Conservation (phyloP, 208 protist species). For the Porcisia hertigi region DNA sequence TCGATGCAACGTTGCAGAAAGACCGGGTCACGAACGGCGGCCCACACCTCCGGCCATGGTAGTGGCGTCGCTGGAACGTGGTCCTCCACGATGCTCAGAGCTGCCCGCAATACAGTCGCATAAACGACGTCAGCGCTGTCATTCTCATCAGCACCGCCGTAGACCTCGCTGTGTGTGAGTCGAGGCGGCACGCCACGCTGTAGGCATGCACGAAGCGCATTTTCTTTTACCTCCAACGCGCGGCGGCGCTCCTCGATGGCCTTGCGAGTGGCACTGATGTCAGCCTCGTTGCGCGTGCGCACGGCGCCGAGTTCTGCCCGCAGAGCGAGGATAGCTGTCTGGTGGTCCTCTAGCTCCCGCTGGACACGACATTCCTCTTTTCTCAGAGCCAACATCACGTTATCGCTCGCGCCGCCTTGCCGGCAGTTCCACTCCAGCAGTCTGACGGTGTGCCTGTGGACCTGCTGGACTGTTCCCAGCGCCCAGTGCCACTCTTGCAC, state of each 20-base stretch:
- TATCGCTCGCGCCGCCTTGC: slow-evolving; percentile 29
- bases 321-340: slow-evolving; percentile 28
- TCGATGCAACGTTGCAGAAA: slow-evolving; percentile 44
- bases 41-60: slow-evolving; percentile 44
- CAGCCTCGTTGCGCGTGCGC: slow-evolving; percentile 53
- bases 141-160: slow-evolving; percentile 4
- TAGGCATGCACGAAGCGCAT: slow-evolving; percentile 5
- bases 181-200: slow-evolving; percentile 14
- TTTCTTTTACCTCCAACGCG: slow-evolving; percentile 25
- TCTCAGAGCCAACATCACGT: slow-evolving; percentile 33
- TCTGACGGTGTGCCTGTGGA: slow-evolving; percentile 30
- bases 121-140: slow-evolving; percentile 17
- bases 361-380: slow-evolving; percentile 23
- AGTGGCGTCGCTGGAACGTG: slow-evolving; percentile 13
- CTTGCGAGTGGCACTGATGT: slow-evolving; percentile 38
- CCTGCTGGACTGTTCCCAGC: slow-evolving; percentile 37
- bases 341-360: slow-evolving; percentile 35
- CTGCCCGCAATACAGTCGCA: slow-evolving; percentile 32
- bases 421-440: slow-evolving; percentile 37
- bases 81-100: slow-evolving; percentile 42
- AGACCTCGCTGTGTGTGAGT: background rate
- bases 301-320: slow-evolving; percentile 47
- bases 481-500: slow-evolving; percentile 45
- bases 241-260: slow-evolving; percentile 26
- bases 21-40: slow-evolving; percentile 32